These are phyloP conservation scores for Amylocarpus encephaloides DNA, from an alignment of 2,329 filamentous ascomycete species.

Conservation along the genomic window DNA sequence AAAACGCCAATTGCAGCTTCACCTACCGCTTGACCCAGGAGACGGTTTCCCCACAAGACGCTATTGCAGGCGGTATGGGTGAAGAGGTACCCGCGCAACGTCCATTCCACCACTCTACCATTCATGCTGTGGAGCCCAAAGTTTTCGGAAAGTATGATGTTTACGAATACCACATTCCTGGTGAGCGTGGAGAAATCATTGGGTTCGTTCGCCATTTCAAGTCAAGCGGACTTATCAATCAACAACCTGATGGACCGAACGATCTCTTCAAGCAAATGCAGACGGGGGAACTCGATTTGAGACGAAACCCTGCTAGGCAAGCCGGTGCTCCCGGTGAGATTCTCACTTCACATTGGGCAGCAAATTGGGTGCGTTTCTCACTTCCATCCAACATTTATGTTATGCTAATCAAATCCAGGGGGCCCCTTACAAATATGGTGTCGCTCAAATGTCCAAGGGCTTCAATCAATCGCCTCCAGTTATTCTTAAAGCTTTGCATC, in stretches of 20 bases:
- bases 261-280: slow-evolving; percentile 51
- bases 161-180: slow-evolving; percentile 42
- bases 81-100: neutral
- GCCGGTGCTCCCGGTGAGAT: slow-evolving; percentile 35
- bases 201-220: slow-evolving; percentile 51
- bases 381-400: neutral
- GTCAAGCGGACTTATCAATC: slow-evolving; percentile 47
- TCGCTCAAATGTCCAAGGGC: slow-evolving; percentile 43
- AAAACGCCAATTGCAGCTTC: slow-evolving; percentile 45
- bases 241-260: slow-evolving; percentile 49
- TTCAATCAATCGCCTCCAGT: slow-evolving; percentile 44
- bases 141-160: slow-evolving; percentile 26
- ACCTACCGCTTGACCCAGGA: slow-evolving; percentile 23
- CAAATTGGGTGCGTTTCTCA: slow-evolving; percentile 43
- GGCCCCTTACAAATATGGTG: slow-evolving; percentile 61
- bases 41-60: slow-evolving; percentile 10
- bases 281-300: slow-evolving; percentile 38
- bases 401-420: slow-evolving; percentile 36
- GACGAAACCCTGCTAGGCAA: slow-evolving; percentile 38
- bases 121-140: slow-evolving; percentile 5
- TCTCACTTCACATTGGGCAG: slow-evolving; percentile 45
- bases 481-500: slow-evolving; percentile 44
- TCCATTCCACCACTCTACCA: neutral
- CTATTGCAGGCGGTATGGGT: slow-evolving; percentile 8
- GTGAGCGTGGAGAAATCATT: slow-evolving; percentile 36